Percentiles rank a stretch among this genome's conserved stretches.
Evolutionary conservation across 371 early-diverging fungal genomes (phyloP).

Genomic region (Zancudomyces culisetae): DNA sequence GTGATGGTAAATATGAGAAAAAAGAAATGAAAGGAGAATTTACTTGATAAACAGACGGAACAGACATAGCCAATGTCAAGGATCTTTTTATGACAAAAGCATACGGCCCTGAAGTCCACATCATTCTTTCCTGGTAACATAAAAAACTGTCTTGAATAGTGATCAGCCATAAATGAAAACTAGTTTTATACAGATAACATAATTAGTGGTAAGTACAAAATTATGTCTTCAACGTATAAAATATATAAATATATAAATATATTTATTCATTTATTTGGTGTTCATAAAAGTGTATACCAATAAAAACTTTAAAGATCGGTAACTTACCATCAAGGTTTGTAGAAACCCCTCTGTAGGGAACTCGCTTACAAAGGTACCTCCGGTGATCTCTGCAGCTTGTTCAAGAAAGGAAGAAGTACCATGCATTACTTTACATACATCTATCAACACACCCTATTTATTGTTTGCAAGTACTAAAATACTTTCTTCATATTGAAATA

Average conservation of each 20-base stretch:
- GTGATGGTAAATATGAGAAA: neutral
- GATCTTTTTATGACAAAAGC: conserved; percentile 86
- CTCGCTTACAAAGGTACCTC: conserved; percentile 57
- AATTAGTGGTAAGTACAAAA: neutral
- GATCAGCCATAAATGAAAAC: conserved; percentile 67
- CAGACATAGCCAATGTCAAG: conserved; percentile 88
- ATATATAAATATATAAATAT: too few relatives aligned
- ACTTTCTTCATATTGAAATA: too few relatives aligned
- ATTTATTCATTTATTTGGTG: too few relatives aligned
- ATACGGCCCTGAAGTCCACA: conserved; percentile 87
- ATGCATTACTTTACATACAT: conserved; percentile 66
- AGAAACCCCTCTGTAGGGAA: conserved; percentile 39
- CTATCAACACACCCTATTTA: conserved; percentile 56
- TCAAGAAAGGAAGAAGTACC: conserved; percentile 71
- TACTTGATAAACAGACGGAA: conserved; percentile 73
- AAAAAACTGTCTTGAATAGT: conserved; percentile 43
- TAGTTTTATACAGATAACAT: conserved; percentile 2
- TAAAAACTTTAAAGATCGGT: too few relatives aligned
- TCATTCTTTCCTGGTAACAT: conserved; percentile 54
- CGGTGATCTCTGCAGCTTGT: conserved; percentile 79
- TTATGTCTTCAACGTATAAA: too few relatives aligned
- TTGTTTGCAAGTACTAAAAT: conserved; percentile 27
- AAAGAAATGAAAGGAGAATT: neutral
- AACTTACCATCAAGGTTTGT: conserved; percentile 48
- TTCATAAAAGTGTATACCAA: too few relatives aligned